These are phyloP conservation scores for Aspergillus heteromorphus DNA, from an alignment of 495 filamentous ascomycete species.

Conservation along the genomic window DNA sequence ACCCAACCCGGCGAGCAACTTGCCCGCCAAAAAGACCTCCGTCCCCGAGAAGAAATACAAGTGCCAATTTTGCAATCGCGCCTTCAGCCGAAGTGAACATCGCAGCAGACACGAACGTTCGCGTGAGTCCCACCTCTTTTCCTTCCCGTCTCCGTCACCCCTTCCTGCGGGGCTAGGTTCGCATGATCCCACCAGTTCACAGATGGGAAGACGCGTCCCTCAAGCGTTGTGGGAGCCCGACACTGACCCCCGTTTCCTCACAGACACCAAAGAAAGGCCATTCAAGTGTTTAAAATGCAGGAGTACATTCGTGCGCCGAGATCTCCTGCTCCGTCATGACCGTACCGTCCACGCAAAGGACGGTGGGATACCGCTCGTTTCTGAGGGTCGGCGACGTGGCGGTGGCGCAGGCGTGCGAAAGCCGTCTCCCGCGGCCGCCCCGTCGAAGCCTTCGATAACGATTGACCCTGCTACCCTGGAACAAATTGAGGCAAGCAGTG, in stretches of 20 bases:
- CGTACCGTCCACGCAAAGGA: slow-evolving; percentile 98
- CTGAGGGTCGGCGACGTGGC: slow-evolving; percentile 85
- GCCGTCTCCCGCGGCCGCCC: slow-evolving; percentile 58
- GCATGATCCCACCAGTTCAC: too few species aligned
- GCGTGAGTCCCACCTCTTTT: slow-evolving; percentile 61
- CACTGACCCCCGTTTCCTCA: slow-evolving; percentile 13
- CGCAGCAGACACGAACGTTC: slow-evolving; percentile 95
- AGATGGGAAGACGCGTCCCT: neutral
- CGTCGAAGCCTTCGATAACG: slow-evolving; percentile 74
- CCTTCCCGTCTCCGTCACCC: neutral
- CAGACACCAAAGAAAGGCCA: slow-evolving; percentile 97
- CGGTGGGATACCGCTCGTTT: slow-evolving; percentile 90
- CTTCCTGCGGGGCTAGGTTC: neutral
- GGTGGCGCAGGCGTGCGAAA: slow-evolving; percentile 57
- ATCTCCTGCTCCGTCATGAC: slow-evolving; percentile 93
- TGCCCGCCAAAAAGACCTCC: slow-evolving; percentile 54
- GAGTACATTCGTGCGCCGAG: slow-evolving; percentile 96
- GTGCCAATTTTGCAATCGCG: slow-evolving; percentile 96
- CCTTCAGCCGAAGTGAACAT: slow-evolving; percentile 96
- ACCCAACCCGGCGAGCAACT: slow-evolving; percentile 59
- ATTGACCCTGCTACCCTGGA: slow-evolving; percentile 86
- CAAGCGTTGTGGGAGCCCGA: neutral
- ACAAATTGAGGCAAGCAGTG: slow-evolving; percentile 89
- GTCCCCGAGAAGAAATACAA: slow-evolving; percentile 96
- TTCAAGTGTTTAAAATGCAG: slow-evolving; percentile 98